Percentiles rank a stretch among this genome's conserved stretches.
Conservation (phyloP, 2,329 filamentous ascomycete species). For the Penicillium sp. region DNA sequence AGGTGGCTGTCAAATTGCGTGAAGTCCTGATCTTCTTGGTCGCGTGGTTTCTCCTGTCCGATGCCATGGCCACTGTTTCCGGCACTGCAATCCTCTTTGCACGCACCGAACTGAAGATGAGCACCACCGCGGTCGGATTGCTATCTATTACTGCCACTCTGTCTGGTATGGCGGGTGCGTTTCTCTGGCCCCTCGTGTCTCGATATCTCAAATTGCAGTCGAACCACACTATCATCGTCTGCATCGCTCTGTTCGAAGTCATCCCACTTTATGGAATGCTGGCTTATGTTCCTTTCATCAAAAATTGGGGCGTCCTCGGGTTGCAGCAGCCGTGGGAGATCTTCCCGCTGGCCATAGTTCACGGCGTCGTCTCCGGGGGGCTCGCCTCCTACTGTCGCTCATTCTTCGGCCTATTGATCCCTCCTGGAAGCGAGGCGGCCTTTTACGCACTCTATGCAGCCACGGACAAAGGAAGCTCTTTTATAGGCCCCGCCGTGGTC, state of each 20-base stretch:
- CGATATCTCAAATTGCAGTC: conserved; percentile 65
- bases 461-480: conserved; percentile 85
- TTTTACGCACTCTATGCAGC: conserved; percentile 94
- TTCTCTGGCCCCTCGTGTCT: conserved; percentile 77
- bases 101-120: conserved; percentile 82
- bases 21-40: conserved; percentile 77
- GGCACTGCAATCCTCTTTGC: conserved; percentile 90
- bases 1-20: conserved; percentile 66
- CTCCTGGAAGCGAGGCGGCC: conserved; percentile 82
- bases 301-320: conserved; percentile 69
- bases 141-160: conserved; percentile 85
- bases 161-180: conserved; percentile 76
- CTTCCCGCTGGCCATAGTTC: conserved; percentile 80
- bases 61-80: conserved; percentile 85
- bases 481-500: conserved; percentile 87
- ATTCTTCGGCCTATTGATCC: conserved; percentile 83
- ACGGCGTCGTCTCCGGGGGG: conserved; percentile 83
- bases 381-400: conserved; percentile 82
- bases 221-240: conserved; percentile 82
- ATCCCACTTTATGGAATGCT: conserved; percentile 85
- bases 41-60: conserved; percentile 87
- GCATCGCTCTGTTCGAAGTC: conserved; percentile 81
- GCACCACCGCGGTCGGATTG: conserved; percentile 73
- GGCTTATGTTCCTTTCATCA: conserved; percentile 75
- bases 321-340: conserved; percentile 90